phyloP scores from a whole-genome alignment of 1,284 basidiomycete genomes.

The Trametes versicolor region DNA sequence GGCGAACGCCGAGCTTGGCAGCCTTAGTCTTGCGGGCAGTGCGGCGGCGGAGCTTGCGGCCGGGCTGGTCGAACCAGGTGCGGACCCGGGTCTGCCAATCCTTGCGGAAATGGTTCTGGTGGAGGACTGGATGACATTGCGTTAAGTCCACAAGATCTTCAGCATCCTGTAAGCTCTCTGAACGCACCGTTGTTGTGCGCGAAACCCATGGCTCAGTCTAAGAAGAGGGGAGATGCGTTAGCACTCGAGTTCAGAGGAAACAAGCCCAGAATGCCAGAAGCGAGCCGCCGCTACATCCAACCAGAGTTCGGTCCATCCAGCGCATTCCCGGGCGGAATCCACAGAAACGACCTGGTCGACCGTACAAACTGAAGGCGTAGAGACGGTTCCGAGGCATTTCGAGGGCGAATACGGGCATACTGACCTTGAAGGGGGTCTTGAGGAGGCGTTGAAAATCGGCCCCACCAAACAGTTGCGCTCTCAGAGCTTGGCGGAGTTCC shows the following conservation, averaged over 20 bases:
- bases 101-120: conserved; percentile 97
- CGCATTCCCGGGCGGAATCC: conserved; percentile 36
- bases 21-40: conserved; percentile 94
- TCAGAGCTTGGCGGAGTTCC: conserved; percentile 31
- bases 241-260: conserved; percentile 26
- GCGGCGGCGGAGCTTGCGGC: conserved; percentile 96
- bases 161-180: conserved; percentile 1
- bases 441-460: conserved; percentile 37
- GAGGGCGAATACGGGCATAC: conserved; percentile 39
- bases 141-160: conserved; percentile 14
- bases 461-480: conserved; percentile 25
- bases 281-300: conserved; percentile 44
- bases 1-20: conserved; percentile 91
- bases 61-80: conserved; percentile 99
- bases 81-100: conserved; percentile 96
- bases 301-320: conserved; percentile 45
- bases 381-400: conserved; percentile 34
- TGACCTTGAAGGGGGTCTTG: conserved; percentile 51
- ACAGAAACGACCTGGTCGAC: conserved; percentile 31
- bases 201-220: conserved; percentile 72
- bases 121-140: conserved; percentile 69
- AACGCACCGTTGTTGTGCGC: conserved; percentile 81
- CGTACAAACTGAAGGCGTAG: conserved; percentile 29
- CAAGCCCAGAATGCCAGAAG: conserved; percentile 24
- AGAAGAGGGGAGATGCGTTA: conserved; percentile 24